These are phyloP conservation scores for Nannochloropsis gaditana DNA, from an alignment of 108 stramenopile species.

Conservation along the genomic window DNA sequence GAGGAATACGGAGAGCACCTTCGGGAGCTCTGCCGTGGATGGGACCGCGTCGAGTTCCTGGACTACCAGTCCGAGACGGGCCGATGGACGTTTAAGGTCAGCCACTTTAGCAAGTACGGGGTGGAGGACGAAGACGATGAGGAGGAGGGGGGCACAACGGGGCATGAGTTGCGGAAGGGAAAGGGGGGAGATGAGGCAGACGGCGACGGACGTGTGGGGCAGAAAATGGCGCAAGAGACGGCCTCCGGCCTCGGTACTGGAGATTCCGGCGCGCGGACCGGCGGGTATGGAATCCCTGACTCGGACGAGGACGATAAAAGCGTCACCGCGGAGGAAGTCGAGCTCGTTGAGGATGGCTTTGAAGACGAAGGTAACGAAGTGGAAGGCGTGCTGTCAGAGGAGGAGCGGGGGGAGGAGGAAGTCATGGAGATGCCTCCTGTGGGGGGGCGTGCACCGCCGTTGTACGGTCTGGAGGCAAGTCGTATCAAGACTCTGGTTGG, in stretches of 20 bases:
- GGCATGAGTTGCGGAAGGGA: neutral
- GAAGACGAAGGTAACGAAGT: neutral
- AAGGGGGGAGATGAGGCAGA: neutral
- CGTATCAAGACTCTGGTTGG: neutral
- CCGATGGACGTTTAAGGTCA: slow-evolving; percentile 77
- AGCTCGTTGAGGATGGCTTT: neutral
- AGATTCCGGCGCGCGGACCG: slow-evolving; percentile 23
- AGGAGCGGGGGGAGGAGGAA: neutral
- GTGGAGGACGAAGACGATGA: slow-evolving; percentile 59
- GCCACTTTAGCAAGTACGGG: slow-evolving; percentile 87
- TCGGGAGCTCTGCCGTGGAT: slow-evolving; percentile 16
- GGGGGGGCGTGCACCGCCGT: neutral
- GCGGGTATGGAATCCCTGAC: slow-evolving; percentile 18
- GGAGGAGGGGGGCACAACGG: neutral
- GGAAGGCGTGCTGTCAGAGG: neutral
- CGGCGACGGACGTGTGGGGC: neutral
- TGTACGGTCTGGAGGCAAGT: neutral
- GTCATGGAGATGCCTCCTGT: neutral
- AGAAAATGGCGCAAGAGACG: neutral
- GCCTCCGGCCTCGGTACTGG: neutral
- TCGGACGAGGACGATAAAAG: neutral
- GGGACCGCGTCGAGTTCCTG: slow-evolving; percentile 67
- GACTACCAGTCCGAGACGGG: slow-evolving; percentile 65
- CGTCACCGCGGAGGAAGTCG: neutral
- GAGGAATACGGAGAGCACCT: slow-evolving; percentile 30